Percentiles rank a stretch among this genome's conserved stretches.
Evolutionary conservation across 2,329 filamentous ascomycete species (phyloP).

Genomic region (Xylaria sp.): DNA sequence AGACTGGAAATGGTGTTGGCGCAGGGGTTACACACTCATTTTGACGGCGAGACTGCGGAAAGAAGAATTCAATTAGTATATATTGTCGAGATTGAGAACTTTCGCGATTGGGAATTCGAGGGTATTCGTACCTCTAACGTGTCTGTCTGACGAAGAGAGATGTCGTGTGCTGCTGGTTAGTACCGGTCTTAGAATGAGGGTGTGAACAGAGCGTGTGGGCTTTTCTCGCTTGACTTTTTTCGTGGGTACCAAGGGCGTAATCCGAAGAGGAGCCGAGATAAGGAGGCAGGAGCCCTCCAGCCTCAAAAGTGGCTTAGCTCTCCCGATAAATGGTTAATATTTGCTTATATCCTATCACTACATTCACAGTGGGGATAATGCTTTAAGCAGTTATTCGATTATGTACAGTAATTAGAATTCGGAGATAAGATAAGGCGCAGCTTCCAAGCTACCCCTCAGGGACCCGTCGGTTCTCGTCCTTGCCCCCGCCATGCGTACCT

Average conservation of each 20-base stretch:
- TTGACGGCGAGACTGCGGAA: constrained; percentile 48
- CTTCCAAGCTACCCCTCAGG: constrained; percentile 8
- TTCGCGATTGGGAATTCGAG: not conserved
- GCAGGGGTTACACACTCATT: constrained; percentile 50
- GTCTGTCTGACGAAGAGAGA: constrained; percentile 43
- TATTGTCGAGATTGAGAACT: not conserved
- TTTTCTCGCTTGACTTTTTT: constrained; percentile 48
- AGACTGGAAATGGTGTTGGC: constrained; percentile 26
- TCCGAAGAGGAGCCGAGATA: constrained; percentile 48
- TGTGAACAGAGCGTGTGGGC: constrained; percentile 39
- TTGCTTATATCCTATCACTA: not conserved
- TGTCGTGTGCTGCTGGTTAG: constrained; percentile 44
- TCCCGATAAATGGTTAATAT: not conserved
- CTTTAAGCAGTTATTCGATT: not conserved
- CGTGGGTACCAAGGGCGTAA: constrained; percentile 44
- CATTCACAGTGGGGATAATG: not conserved
- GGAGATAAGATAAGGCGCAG: not conserved
- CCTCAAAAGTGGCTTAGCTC: constrained; percentile 28
- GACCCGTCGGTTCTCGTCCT: not conserved
- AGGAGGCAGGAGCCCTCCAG: not conserved
- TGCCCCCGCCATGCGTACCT: not conserved
- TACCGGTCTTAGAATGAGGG: constrained; percentile 38
- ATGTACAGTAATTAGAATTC: too few relatives aligned
- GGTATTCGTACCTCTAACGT: constrained; percentile 43
- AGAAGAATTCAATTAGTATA: constrained; percentile 36